These are phyloP conservation scores for Cladophialophora carrionii DNA, from an alignment of 2,329 filamentous ascomycete genomes.

Conservation along the genomic window DNA sequence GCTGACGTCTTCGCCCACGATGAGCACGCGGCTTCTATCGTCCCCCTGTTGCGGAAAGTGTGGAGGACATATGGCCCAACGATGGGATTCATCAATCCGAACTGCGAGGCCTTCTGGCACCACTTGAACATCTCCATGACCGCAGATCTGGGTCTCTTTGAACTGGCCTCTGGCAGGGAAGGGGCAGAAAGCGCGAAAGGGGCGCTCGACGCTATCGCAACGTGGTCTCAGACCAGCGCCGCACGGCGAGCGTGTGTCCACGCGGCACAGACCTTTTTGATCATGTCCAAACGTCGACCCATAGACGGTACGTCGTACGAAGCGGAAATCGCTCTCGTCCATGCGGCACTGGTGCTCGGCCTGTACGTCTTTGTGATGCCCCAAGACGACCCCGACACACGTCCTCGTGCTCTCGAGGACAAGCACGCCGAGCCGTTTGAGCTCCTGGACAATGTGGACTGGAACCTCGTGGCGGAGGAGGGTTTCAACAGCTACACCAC, in stretches of 20 bases:
- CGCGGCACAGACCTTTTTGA: slow-evolving; percentile 56
- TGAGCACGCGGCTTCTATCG: slow-evolving; percentile 13
- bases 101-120: slow-evolving; percentile 57
- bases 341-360: slow-evolving; percentile 55
- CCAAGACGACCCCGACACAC: slow-evolving; percentile 36
- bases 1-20: slow-evolving; percentile 14
- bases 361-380: slow-evolving; percentile 54
- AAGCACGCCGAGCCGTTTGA: slow-evolving; percentile 44
- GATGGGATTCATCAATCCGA: slow-evolving; percentile 52
- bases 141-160: slow-evolving; percentile 56
- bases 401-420: slow-evolving; percentile 32
- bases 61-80: slow-evolving; percentile 46
- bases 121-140: slow-evolving; percentile 57
- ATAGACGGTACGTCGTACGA: slow-evolving; percentile 58
- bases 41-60: slow-evolving; percentile 4
- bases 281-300: slow-evolving; percentile 55
- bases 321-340: slow-evolving; percentile 54
- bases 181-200: slow-evolving; percentile 52
- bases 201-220: slow-evolving; percentile 55
- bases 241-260: slow-evolving; percentile 56
- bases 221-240: slow-evolving; percentile 55
- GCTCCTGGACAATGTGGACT: slow-evolving; percentile 56
- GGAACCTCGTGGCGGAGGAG: slow-evolving; percentile 52
- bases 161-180: slow-evolving; percentile 55
- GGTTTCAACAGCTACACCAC: slow-evolving; percentile 43